Percentiles rank a stretch among this genome's conserved stretches.
These are phyloP conservation scores for Starmerella kuoi DNA, from an alignment of 805 yeast genomes.

Conservation along the genomic window DNA sequence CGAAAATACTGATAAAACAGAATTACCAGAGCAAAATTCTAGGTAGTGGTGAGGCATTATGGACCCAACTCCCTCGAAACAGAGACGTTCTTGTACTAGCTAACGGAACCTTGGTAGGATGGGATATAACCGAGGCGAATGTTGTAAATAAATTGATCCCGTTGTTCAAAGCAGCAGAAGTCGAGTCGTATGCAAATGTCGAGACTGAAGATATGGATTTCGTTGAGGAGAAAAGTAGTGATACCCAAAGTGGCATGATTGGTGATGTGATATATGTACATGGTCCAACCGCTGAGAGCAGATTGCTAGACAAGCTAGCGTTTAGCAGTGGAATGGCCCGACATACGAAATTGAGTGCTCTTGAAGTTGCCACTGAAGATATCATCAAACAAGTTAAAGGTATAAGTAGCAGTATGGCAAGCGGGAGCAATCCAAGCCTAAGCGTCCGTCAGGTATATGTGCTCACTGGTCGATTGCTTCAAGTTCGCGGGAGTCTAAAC, in stretches of 20 bases:
- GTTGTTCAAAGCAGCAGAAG: constrained; percentile 38
- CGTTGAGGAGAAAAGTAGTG: constrained; percentile 34
- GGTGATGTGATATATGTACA: constrained; percentile 65
- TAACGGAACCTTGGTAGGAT: constrained; percentile 71
- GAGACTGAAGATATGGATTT: constrained; percentile 87
- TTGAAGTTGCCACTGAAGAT: constrained; percentile 60
- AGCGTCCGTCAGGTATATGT: constrained; percentile 43
- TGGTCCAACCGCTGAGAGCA: constrained; percentile 36
- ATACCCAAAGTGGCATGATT: constrained; percentile 37
- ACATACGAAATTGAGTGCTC: constrained; percentile 70
- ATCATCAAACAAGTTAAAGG: constrained; percentile 51
- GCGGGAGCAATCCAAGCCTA: constrained; percentile 42
- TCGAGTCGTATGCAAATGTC: constrained; percentile 35
- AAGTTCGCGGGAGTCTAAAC: constrained; percentile 71
- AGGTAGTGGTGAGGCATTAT: constrained; percentile 37
- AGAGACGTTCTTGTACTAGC: constrained; percentile 50
- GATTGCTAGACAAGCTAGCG: constrained; percentile 67
- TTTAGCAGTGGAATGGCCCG: constrained; percentile 80
- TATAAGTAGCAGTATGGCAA: constrained; percentile 53
- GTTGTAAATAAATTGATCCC: constrained; percentile 36
- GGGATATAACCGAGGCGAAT: constrained; percentile 60
- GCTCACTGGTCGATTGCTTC: constrained; percentile 61
- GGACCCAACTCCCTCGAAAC: constrained; percentile 45
- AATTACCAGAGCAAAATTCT: constrained; percentile 31
- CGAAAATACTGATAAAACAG: constrained; percentile 25